These are phyloP conservation scores for Nakaseomyces bracarensis DNA, from an alignment of 1,139 yeast genomes.

Conservation along the genomic window DNA sequence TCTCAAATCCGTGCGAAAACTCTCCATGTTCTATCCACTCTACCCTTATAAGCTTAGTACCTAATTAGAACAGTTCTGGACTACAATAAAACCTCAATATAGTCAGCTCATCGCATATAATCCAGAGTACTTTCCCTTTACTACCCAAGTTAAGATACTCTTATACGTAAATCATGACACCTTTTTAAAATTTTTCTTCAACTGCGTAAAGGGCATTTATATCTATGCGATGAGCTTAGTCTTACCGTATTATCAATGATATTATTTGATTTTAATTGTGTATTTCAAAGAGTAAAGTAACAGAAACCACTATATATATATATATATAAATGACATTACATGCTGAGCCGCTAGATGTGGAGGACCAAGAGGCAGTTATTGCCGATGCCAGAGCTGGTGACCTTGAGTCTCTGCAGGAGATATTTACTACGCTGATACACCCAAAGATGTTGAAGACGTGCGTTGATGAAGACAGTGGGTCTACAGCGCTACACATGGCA, in stretches of 20 bases:
- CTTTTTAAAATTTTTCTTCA: no score
- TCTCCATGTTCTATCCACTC: no score
- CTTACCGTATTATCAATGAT: no score
- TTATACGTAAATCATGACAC: no score
- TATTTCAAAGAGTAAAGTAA: neutral
- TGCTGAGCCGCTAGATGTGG: conserved; percentile 39
- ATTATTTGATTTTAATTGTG: neutral
- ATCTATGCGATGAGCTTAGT: no score
- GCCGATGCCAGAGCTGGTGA: conserved; percentile 87
- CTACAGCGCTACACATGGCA: conserved; percentile 89
- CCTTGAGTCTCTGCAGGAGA: conserved; percentile 57
- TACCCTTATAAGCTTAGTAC: no score
- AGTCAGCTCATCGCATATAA: no score
- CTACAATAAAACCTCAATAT: no score
- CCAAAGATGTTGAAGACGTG: conserved; percentile 40
- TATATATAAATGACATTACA: conserved; percentile 31
- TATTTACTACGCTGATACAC: conserved; percentile 57
- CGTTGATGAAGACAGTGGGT: conserved; percentile 45
- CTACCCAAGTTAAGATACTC: no score
- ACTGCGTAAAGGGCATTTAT: no score
- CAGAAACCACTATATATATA: neutral
- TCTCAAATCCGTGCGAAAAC: neutral
- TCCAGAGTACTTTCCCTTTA: no score
- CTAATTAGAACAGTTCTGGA: no score
- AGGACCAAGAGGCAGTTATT: conserved; percentile 73